Evolutionary conservation across 176 grass and related monocot genomes (phyloP), one percentile per base, ranked within the genome.

Genomic region (Musa troglodytarum): DNA sequence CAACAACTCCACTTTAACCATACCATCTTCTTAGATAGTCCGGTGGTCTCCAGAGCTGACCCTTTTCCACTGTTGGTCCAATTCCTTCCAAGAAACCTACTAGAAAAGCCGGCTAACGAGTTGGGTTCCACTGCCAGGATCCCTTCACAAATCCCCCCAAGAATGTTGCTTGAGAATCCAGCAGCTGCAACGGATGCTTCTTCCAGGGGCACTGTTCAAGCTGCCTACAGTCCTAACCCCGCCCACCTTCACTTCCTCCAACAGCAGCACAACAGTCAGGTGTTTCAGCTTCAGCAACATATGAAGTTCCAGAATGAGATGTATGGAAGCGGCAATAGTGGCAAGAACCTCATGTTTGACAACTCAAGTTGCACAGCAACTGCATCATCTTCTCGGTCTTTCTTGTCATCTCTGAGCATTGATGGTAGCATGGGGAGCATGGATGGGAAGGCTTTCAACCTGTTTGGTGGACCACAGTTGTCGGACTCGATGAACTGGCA

Each of bases 391-490:
- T 95, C 96, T 8, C 88, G 86, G 24, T 95, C 96, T 0, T 89
- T 95, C 75, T 65, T 99, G 52, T 83, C 96, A 1, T 95, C 96
- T 25, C 81, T 99, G 49, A 99, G 96, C 64, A 88, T 99, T 85
- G 96, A 99, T 77, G 90, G 90, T 59, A 98, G 86, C 22, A 73
- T 98, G 21, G 84, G 78, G 3, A 98, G 85, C 75, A 78, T 94
- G 78, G 95, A 94, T 34, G 78, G 84, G 23, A 95, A 54, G 76
- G 76, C 68, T 9, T 90, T 94, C 73, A 88, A 98, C 75, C 66
- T 98, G 22, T 79, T 89, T 50, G 85, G 86, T 58, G 86, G 91
- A 8, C 91, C 88, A 19, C 91, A 92, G 57, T 73, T 88, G 0
- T 83, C 96, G 10, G 92, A 87, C 77, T 84, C 84, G 1, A 84